Evolutionary conservation across 306 rosid genomes (phyloP).

Genomic region (Senna tora): DNA sequence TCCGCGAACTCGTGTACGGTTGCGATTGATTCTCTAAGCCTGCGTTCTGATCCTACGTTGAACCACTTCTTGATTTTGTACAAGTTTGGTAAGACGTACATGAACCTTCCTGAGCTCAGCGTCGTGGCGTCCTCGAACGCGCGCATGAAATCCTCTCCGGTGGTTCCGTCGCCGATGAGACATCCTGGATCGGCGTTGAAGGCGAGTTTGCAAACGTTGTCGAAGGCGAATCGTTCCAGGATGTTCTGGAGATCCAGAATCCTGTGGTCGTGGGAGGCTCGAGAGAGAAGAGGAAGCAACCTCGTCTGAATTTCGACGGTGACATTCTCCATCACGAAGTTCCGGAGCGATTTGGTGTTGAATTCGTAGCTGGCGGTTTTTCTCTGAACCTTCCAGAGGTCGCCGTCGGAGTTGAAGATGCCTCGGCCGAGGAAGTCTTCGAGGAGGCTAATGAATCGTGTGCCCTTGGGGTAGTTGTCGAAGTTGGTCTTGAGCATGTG

Average conservation of each 20-base stretch:
- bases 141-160: constrained; percentile 54
- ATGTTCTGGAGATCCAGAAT: constrained; percentile 64
- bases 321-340: constrained; percentile 60
- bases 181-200: constrained; percentile 64
- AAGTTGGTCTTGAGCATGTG: constrained; percentile 68
- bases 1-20: constrained; percentile 62
- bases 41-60: constrained; percentile 54
- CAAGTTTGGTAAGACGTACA: constrained; percentile 19
- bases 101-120: constrained; percentile 52
- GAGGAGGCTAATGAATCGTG: constrained; percentile 42
- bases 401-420: constrained; percentile 69
- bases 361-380: constrained; percentile 73
- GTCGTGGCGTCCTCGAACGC: constrained; percentile 68
- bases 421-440: constrained; percentile 68
- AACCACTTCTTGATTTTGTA: constrained; percentile 45
- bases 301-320: constrained; percentile 47
- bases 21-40: constrained; percentile 46
- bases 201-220: constrained; percentile 67
- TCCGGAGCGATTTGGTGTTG: constrained; percentile 63
- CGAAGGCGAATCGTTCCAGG: constrained; percentile 73
- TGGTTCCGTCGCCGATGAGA: constrained; percentile 50
- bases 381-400: constrained; percentile 64
- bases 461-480: constrained; percentile 76
- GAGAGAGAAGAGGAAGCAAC: constrained; percentile 49
- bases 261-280: constrained; percentile 31